phyloP scores from a whole-genome alignment of 1,284 basidiomycete species.

The Xanthoconium separans region DNA sequence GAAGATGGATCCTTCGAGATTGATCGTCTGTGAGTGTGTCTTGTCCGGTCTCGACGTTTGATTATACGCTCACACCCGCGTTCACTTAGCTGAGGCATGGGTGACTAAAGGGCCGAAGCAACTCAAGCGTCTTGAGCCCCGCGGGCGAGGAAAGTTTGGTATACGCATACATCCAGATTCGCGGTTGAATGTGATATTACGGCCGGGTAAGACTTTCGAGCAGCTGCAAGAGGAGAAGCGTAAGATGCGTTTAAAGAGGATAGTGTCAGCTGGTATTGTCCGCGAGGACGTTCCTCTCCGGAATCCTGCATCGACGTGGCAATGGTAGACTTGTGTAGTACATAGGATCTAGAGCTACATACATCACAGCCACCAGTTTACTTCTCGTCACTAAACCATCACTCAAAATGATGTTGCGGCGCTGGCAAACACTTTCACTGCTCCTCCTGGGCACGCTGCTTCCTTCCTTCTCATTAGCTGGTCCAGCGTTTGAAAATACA shows the following conservation, averaged over 20 bases:
- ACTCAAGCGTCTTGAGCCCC: conserved; percentile 75
- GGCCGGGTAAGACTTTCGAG: conserved; percentile 80
- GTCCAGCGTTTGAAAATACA: conserved; percentile 76
- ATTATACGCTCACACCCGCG: neutral
- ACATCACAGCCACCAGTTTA: too few relatives aligned
- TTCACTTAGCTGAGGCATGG: conserved; percentile 80
- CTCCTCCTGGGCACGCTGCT: conserved; percentile 36
- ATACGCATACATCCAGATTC: conserved; percentile 79
- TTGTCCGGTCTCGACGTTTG: neutral
- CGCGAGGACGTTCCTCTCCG: conserved; percentile 80
- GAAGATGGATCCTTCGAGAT: conserved; percentile 67
- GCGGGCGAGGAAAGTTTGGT: conserved; percentile 83
- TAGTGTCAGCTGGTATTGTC: conserved; percentile 76
- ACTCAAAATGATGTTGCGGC: conserved; percentile 39
- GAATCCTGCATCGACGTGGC: conserved; percentile 75
- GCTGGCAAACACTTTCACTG: conserved; percentile 41
- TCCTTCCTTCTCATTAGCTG: conserved; percentile 36
- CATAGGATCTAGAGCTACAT: too few relatives aligned
- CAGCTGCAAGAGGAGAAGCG: conserved; percentile 66
- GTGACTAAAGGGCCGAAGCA: conserved; percentile 81
- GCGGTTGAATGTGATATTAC: conserved; percentile 76
- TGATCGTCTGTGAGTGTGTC: conserved; percentile 71
- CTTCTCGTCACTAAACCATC: too few relatives aligned
- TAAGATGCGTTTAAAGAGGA: conserved; percentile 68
- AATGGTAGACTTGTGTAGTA: conserved; percentile 85